These are phyloP conservation scores for Ceratocystis lukuohia DNA, from an alignment of 2,329 filamentous ascomycete genomes.

Conservation along the genomic window DNA sequence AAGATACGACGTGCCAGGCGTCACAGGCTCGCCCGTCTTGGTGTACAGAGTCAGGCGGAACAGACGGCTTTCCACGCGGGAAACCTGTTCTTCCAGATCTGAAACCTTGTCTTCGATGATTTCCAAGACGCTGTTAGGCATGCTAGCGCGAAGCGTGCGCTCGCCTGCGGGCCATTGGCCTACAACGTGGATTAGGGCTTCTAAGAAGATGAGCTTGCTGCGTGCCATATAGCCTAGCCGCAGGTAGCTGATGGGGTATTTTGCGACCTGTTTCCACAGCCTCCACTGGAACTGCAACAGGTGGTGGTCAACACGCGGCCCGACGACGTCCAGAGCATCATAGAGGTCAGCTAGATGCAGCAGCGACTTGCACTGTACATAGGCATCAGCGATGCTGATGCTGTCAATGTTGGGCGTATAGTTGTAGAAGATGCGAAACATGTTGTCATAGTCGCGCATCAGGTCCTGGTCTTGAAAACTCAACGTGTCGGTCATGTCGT, in stretches of 20 bases:
- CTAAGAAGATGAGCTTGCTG: conserved; percentile 69
- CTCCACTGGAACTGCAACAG: conserved; percentile 80
- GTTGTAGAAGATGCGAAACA: conserved; percentile 94
- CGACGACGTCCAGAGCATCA: conserved; percentile 76
- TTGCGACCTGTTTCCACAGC: conserved; percentile 91
- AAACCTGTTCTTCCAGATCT: conserved; percentile 72
- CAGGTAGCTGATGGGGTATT: conserved; percentile 85
- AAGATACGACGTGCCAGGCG: conserved; percentile 63
- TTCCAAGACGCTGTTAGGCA: conserved; percentile 67
- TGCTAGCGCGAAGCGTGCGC: conserved; percentile 57
- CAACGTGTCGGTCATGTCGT: conserved; percentile 31
- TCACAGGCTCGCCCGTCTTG: conserved; percentile 67
- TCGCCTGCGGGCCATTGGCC: conserved; percentile 82
- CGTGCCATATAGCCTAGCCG: conserved; percentile 77
- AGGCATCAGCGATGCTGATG: conserved; percentile 81
- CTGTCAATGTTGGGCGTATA: conserved; percentile 69
- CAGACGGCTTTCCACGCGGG: conserved; percentile 64
- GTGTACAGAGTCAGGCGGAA: conserved; percentile 72
- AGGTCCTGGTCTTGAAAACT: conserved; percentile 57
- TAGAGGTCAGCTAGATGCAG: conserved; percentile 87
- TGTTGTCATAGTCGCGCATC: conserved; percentile 84
- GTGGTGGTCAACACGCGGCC: conserved; percentile 84
- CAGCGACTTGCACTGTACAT: conserved; percentile 85
- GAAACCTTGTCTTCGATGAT: conserved; percentile 92
- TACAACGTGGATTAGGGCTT: conserved; percentile 85